phyloP scores from a whole-genome alignment of 2,329 filamentous ascomycete genomes.

The Cytospora mali region DNA sequence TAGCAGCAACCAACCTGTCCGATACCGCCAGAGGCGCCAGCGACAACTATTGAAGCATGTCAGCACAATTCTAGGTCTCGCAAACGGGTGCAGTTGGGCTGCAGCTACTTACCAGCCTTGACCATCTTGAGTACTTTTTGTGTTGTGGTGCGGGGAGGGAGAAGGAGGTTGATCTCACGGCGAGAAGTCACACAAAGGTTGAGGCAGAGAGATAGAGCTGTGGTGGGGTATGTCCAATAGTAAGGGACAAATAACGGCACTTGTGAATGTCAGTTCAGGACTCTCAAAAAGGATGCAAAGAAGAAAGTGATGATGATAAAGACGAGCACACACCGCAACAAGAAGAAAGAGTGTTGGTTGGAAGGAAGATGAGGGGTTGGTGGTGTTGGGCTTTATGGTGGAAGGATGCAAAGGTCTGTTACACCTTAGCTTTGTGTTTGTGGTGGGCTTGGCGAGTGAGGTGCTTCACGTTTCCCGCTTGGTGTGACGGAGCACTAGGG shows the following conservation, averaged over 20 bases:
- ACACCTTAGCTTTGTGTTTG: conserved; percentile 23
- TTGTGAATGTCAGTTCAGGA: conserved; percentile 18
- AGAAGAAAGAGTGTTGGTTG: conserved; percentile 1
- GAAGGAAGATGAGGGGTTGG: conserved; percentile 11
- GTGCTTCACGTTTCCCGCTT: conserved; percentile 2
- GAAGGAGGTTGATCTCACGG: conserved; percentile 32
- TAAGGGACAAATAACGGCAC: conserved; percentile 17
- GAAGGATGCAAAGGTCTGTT: conserved; percentile 20
- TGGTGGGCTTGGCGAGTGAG: conserved; percentile 18
- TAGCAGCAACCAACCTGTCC: conserved; percentile 77
- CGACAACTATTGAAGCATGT: conserved; percentile 62
- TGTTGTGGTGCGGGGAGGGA: conserved; percentile 33
- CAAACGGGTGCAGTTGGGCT: conserved; percentile 19
- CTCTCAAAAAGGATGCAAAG: not conserved
- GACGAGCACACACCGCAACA: not conserved
- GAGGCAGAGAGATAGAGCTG: conserved; percentile 17
- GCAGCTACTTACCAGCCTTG: conserved; percentile 40
- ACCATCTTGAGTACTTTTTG: conserved; percentile 39
- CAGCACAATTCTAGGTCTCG: conserved; percentile 27
- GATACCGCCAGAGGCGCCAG: conserved; percentile 97
- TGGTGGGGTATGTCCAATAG: conserved; percentile 25
- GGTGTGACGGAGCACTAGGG: not conserved
- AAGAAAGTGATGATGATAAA: not conserved
- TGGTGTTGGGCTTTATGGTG: conserved; percentile 12
- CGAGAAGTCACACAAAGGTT: conserved; percentile 1